These are phyloP conservation scores for Botrytis galanthina DNA, from an alignment of 2,329 filamentous ascomycete genomes.

Conservation along the genomic window DNA sequence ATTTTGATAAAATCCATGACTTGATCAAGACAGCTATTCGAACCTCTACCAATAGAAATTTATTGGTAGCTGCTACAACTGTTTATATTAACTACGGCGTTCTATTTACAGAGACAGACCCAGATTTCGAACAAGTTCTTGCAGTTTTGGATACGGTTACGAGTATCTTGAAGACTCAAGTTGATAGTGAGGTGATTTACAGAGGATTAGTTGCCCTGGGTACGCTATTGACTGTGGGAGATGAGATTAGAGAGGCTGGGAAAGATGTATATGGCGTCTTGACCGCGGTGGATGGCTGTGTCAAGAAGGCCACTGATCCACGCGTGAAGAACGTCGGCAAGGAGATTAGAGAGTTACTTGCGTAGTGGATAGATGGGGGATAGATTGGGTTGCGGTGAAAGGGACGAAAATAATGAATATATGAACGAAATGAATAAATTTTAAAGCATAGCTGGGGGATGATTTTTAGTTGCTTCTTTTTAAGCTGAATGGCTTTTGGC, in stretches of 20 bases:
- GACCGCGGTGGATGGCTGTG: slow-evolving; percentile 46
- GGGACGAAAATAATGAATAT: slow-evolving; percentile 5
- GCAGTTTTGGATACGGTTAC: slow-evolving; percentile 58
- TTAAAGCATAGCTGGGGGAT: not conserved
- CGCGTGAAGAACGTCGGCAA: slow-evolving; percentile 57
- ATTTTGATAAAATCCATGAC: slow-evolving; percentile 50
- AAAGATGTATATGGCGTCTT: slow-evolving; percentile 56
- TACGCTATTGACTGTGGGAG: slow-evolving; percentile 63
- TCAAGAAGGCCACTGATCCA: slow-evolving; percentile 56
- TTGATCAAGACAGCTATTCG: slow-evolving; percentile 60
- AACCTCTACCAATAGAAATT: slow-evolving; percentile 69
- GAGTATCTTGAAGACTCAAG: slow-evolving; percentile 61
- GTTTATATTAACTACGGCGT: slow-evolving; percentile 83
- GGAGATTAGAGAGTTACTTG: slow-evolving; percentile 48
- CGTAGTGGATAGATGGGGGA: slow-evolving; percentile 6
- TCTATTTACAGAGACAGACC: slow-evolving; percentile 51
- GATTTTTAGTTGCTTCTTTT: not conserved
- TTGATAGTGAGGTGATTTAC: slow-evolving; percentile 80
- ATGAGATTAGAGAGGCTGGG: slow-evolving; percentile 55
- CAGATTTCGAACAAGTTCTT: slow-evolving; percentile 43
- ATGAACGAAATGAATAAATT: not conserved
- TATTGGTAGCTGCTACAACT: slow-evolving; percentile 79
- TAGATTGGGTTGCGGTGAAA: no score
- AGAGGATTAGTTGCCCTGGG: slow-evolving; percentile 79
- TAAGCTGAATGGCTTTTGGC: not conserved